Evolutionary conservation across 2,329 filamentous ascomycete genomes (phyloP).

Genomic region (Grosmannia serpens): DNA sequence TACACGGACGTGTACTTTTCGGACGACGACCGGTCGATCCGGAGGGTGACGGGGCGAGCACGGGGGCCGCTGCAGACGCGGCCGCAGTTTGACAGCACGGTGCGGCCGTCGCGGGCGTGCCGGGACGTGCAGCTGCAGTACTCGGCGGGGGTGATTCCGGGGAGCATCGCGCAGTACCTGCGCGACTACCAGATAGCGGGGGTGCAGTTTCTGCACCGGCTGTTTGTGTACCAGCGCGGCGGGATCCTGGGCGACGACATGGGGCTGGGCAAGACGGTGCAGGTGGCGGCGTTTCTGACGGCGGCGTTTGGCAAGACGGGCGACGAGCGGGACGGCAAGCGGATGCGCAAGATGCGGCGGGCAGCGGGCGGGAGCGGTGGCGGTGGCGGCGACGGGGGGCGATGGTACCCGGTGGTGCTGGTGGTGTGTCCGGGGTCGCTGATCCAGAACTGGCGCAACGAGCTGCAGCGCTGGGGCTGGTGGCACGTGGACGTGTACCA

Average conservation of each 20-base stretch:
- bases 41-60: not conserved
- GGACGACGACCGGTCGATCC: constrained; percentile 37
- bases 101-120: constrained; percentile 58
- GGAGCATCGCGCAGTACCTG: constrained; percentile 80
- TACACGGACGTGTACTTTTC: constrained; percentile 68
- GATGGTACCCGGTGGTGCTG: constrained; percentile 75
- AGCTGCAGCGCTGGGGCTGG: constrained; percentile 86
- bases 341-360: constrained; percentile 76
- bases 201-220: constrained; percentile 71
- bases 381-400: constrained; percentile 16
- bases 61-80: constrained; percentile 42
- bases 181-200: constrained; percentile 86
- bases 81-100: constrained; percentile 50
- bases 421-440: constrained; percentile 83
- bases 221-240: constrained; percentile 85
- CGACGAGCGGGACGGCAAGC: constrained; percentile 72
- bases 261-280: constrained; percentile 94
- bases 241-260: constrained; percentile 93
- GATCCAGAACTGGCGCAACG: constrained; percentile 83
- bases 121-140: constrained; percentile 63
- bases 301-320: constrained; percentile 90
- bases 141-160: constrained; percentile 74
- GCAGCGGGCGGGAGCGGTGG: constrained; percentile 12
- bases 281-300: constrained; percentile 85
- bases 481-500: constrained; percentile 84